Conservation (phyloP, 2,329 filamentous ascomycete species). For the Cercospora sesami region DNA sequence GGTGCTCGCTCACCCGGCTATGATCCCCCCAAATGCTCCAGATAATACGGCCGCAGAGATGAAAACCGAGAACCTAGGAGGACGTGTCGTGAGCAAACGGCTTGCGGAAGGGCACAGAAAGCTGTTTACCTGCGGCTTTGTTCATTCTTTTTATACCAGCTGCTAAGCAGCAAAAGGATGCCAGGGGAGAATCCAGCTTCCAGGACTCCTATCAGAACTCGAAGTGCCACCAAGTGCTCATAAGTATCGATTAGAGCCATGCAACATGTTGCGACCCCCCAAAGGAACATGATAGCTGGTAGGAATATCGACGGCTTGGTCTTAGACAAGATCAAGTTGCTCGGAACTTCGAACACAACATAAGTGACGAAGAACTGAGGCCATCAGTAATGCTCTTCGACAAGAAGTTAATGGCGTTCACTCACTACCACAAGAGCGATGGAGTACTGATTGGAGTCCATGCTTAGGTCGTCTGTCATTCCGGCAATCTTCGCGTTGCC, state of each 20-base stretch:
- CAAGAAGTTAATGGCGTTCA: background rate
- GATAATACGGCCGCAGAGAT: slow-evolving; percentile 59
- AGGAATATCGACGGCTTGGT: slow-evolving; percentile 54
- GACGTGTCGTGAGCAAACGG: too few species aligned
- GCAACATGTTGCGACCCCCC: slow-evolving; percentile 51
- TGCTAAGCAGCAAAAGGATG: slow-evolving; percentile 48
- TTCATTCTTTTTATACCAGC: slow-evolving; percentile 61
- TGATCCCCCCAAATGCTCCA: slow-evolving; percentile 52
- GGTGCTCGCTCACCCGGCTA: slow-evolving; percentile 36
- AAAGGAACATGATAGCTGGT: slow-evolving; percentile 55
- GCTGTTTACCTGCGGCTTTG: slow-evolving; percentile 41
- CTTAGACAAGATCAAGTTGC: slow-evolving; percentile 55
- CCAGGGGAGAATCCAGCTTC: slow-evolving; percentile 59
- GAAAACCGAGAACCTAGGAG: slow-evolving; percentile 56
- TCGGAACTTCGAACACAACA: slow-evolving; percentile 56
- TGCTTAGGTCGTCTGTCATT: slow-evolving; percentile 50
- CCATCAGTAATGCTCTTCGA: background rate
- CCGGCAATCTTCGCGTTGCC: slow-evolving; percentile 56
- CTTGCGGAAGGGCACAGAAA: too few species aligned
- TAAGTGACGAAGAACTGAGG: slow-evolving; percentile 44
- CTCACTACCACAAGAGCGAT: slow-evolving; percentile 49
- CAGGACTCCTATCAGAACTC: slow-evolving; percentile 57
- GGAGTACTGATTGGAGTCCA: slow-evolving; percentile 53
- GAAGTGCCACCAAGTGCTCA: slow-evolving; percentile 52
- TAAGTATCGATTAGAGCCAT: slow-evolving; percentile 54